phyloP scores from a whole-genome alignment of 2,329 filamentous ascomycete genomes.

The Aspergillus candidus region DNA sequence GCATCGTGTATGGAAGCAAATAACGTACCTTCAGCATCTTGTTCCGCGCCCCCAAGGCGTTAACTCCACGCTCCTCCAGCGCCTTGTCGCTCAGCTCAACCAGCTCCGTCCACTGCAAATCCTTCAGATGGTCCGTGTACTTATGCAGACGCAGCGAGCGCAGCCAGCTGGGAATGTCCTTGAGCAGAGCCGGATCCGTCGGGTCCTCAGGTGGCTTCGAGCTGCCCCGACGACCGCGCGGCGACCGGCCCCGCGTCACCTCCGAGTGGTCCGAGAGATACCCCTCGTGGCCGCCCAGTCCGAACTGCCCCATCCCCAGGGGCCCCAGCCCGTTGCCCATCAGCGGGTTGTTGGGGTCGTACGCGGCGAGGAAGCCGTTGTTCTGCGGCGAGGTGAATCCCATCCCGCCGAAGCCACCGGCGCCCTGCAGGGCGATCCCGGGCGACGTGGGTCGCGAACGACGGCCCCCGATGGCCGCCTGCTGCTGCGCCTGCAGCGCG shows the following conservation, averaged over 20 bases:
- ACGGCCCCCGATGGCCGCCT: constrained; percentile 53
- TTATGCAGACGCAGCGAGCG: constrained; percentile 93
- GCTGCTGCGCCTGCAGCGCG: constrained; percentile 65
- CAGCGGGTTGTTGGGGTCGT: constrained; percentile 65
- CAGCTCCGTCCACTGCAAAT: constrained; percentile 92
- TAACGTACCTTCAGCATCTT: constrained; percentile 88
- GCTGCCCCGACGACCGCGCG: constrained; percentile 83
- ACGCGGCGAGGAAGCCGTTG: constrained; percentile 88
- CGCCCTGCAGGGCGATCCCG: constrained; percentile 70
- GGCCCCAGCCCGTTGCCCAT: constrained; percentile 66
- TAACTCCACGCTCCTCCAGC: constrained; percentile 86
- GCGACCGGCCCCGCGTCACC: constrained; percentile 82
- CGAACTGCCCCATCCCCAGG: constrained; percentile 67
- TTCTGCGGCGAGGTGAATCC: constrained; percentile 83
- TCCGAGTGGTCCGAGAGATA: constrained; percentile 94
- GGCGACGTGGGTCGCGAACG: constrained; percentile 87
- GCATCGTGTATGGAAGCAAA: no score
- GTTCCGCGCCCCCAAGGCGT: constrained; percentile 84
- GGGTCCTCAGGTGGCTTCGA: constrained; percentile 98
- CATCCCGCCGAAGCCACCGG: constrained; percentile 52
- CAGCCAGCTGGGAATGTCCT: constrained; percentile 95
- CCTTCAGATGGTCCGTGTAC: constrained; percentile 97
- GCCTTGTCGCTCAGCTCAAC: constrained; percentile 89
- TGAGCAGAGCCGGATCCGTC: constrained; percentile 79
- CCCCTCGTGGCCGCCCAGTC: constrained; percentile 65